Base-by-base conservation (phyloP, 1,284 basidiomycete genomes). In the Mixia osmundae region DNA sequence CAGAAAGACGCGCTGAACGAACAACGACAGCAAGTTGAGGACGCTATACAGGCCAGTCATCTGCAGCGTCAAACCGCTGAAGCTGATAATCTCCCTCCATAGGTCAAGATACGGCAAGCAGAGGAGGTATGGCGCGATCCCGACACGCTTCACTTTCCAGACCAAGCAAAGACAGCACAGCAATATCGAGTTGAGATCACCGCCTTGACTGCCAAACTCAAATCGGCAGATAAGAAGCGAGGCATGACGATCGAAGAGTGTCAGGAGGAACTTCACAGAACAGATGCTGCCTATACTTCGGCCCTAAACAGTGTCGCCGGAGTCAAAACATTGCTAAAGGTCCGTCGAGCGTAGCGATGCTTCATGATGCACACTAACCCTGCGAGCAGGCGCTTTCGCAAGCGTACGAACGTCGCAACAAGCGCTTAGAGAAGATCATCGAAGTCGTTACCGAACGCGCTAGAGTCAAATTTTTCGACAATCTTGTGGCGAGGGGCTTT, bases 391-490 rank as follows among this genome's bases (percentile, higher is more conserved):
- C 61, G 25, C 59, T 83, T 30, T 67, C 64, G 46, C 52, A 61
- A 4, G 76, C 80, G 0, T 61, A 83, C 31, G 53, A 63, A 12
- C 50, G 63, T 10, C 77, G 87, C 18, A 56, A 74, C 39, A 52
- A 61, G 9, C 69, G 69, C 46, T 97, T 89, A 89, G 67, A 75
- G 39, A 69, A 75, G 36, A 87, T 91, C 61, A 71, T 87, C 35
- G 64, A 69, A 7, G 73, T 77, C 48, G 83, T 85, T 43, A 73
- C 82, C 8, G 61, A 80, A 18, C 72, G 82, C 5, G 83, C 80
- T 56, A 79, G 77, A 50, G 49, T 54, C n/a, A 69, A 73, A 30
- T 95, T 95, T 61, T 65, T 70, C 15, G 69, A 67, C 49, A 72
- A 89, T 54, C 69, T 94, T 14, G 69, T 70, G 16, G 69, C 74